Conservation (phyloP, 495 filamentous ascomycete genomes). For the Aspergillus bridgeri region DNA sequence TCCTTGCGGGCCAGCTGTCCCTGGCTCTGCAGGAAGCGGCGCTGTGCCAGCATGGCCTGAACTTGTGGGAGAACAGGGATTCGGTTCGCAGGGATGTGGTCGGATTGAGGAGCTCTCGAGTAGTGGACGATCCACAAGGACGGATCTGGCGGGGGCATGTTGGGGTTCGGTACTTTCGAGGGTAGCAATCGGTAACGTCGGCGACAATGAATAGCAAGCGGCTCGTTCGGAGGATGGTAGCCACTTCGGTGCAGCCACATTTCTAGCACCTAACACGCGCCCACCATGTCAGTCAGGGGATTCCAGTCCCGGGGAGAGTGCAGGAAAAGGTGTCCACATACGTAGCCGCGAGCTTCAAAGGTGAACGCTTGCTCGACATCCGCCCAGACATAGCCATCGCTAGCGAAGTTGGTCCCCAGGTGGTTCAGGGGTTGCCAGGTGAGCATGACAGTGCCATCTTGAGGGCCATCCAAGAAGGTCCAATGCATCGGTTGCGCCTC, state of each 20-base stretch:
- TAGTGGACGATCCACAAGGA: conserved; percentile 96
- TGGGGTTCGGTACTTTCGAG: conserved; percentile 55
- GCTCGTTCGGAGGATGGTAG: conserved; percentile 64
- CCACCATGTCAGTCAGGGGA: conserved; percentile 5
- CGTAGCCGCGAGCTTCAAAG: conserved; percentile 72
- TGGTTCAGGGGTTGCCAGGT: conserved; percentile 77
- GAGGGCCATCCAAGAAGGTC: conserved; percentile 82
- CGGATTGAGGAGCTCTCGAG: conserved; percentile 62
- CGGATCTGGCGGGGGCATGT: conserved; percentile 65
- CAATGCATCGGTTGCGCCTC: conserved; percentile 78
- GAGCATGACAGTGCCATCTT: conserved; percentile 74
- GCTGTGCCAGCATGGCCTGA: conserved; percentile 58
- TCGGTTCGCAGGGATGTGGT: conserved; percentile 63
- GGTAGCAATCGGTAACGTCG: conserved; percentile 79
- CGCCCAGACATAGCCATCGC: conserved; percentile 89
- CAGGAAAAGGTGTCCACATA: conserved; percentile 37
- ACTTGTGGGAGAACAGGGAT: conserved; percentile 58
- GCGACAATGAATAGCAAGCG: conserved; percentile 66
- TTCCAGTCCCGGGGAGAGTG: neutral
- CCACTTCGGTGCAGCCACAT: conserved; percentile 78
- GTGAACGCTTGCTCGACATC: conserved; percentile 68
- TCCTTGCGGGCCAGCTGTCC: conserved; percentile 86
- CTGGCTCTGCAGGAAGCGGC: conserved; percentile 66
- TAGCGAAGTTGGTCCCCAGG: conserved; percentile 68
- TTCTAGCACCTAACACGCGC: conserved; percentile 60